These are phyloP conservation scores for Claviceps humidiphila DNA, from an alignment of 2,329 filamentous ascomycete genomes.

Conservation along the genomic window DNA sequence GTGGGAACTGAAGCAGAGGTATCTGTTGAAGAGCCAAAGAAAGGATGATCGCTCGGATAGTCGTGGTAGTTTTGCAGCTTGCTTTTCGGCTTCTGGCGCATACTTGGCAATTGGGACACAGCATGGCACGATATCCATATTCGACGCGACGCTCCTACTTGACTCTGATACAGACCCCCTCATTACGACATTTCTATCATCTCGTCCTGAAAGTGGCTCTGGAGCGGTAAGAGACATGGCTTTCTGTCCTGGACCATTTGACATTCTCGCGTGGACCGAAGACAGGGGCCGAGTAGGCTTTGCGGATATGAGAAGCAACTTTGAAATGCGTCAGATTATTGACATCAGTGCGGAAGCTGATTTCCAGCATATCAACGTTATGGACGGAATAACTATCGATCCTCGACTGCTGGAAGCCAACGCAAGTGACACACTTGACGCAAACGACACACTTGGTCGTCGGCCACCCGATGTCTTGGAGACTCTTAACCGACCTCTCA, in stretches of 20 bases:
- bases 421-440: slow-evolving; percentile 13
- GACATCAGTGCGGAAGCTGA: slow-evolving; percentile 45
- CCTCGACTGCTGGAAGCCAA: slow-evolving; percentile 36
- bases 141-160: slow-evolving; percentile 41
- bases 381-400: slow-evolving; percentile 42
- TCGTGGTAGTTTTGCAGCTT: slow-evolving; percentile 63
- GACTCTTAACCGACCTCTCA: slow-evolving; percentile 36
- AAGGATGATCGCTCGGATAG: slow-evolving; percentile 40
- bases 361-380: slow-evolving; percentile 42
- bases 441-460: slow-evolving; percentile 1
- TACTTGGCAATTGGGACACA: slow-evolving; percentile 69
- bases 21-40: slow-evolving; percentile 45
- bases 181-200: slow-evolving; percentile 65
- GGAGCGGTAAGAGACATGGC: slow-evolving; percentile 84
- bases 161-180: slow-evolving; percentile 43
- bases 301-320: slow-evolving; percentile 56
- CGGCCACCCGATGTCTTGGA: slow-evolving; percentile 22
- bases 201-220: slow-evolving; percentile 52
- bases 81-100: slow-evolving; percentile 58
- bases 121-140: slow-evolving; percentile 66
- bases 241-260: slow-evolving; percentile 81
- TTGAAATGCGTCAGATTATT: slow-evolving; percentile 55
- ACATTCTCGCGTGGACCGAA: slow-evolving; percentile 88
- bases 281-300: slow-evolving; percentile 66
- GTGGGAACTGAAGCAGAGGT: slow-evolving; percentile 38